These are phyloP conservation scores for Astragalus glycyphyllos DNA, from an alignment of 306 rosid species.

Conservation along the genomic window DNA sequence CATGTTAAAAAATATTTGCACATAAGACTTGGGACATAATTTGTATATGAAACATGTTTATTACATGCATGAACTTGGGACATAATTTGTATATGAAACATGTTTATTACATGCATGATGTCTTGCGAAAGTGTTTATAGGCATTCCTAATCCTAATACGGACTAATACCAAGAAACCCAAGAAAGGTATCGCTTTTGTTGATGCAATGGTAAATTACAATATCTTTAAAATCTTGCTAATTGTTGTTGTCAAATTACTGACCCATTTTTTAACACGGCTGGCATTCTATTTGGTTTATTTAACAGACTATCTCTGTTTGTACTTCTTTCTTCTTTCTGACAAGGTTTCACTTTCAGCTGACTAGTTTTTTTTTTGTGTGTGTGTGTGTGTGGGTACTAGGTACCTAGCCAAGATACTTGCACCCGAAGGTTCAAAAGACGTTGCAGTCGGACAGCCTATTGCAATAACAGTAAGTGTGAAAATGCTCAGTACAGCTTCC, in stretches of 20 bases:
- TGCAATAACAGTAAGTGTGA: constrained; percentile 88
- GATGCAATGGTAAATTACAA: constrained; percentile 19
- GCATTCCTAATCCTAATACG: constrained; percentile 11
- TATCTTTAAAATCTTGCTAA: constrained; percentile 16
- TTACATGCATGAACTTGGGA: constrained; percentile 22
- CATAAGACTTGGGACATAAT: constrained; percentile 23
- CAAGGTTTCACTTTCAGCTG: constrained; percentile 19
- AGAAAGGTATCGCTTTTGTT: constrained; percentile 17
- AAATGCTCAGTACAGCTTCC: constrained; percentile 33
- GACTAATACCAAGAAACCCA: constrained; percentile 19
- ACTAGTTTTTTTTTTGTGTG: too few species aligned
- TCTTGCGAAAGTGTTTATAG: constrained; percentile 7
- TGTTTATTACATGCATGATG: constrained; percentile 25
- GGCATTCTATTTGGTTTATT: constrained; percentile 22
- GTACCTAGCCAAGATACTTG: constrained; percentile 88
- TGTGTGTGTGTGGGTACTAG: constrained; percentile 50
- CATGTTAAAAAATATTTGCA: constrained; percentile 24
- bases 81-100: constrained; percentile 22
- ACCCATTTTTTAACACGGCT: constrained; percentile 25
- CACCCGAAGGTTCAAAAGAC: constrained; percentile 90
- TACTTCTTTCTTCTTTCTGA: constrained; percentile 24
- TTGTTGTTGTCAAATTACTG: constrained; percentile 17
- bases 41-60: constrained; percentile 26
- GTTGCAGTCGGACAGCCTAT: constrained; percentile 93
- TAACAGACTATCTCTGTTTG: constrained; percentile 29